A percentile compares a stretch with the other conserved stretches of the same genome.
These are phyloP conservation scores for Monosporascus cannonballus DNA, from an alignment of 2,329 filamentous ascomycete genomes.

Conservation along the genomic window DNA sequence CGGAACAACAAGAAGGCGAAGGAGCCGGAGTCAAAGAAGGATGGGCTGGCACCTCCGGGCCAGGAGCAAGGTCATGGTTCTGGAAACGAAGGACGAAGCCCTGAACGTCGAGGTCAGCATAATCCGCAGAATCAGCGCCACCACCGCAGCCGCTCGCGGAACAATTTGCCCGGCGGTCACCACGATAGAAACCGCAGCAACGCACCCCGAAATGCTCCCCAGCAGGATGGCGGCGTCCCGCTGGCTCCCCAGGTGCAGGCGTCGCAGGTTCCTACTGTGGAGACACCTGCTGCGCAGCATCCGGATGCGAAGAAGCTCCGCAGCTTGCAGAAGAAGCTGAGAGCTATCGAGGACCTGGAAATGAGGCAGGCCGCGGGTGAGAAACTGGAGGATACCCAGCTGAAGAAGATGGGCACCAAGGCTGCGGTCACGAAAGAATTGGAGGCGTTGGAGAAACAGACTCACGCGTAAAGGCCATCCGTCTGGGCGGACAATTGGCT, in stretches of 20 bases:
- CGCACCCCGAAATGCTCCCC: conserved; percentile 35
- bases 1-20: conserved; percentile 84
- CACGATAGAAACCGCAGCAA: conserved; percentile 44
- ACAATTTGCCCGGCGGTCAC: conserved; percentile 36
- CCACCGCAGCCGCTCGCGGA: conserved; percentile 47
- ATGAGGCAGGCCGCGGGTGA: conserved; percentile 92
- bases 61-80: conserved; percentile 35
- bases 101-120: conserved; percentile 57
- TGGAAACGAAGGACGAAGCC: conserved; percentile 53
- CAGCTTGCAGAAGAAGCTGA: conserved; percentile 91
- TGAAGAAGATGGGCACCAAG: conserved; percentile 97
- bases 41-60: conserved; percentile 39
- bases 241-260: conserved; percentile 23
- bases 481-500: too few species aligned
- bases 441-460: conserved; percentile 46
- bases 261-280: conserved; percentile 38
- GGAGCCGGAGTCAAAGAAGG: conserved; percentile 61
- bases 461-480: not conserved
- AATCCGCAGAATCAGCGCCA: conserved; percentile 38
- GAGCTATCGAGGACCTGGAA: conserved; percentile 95
- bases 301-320: conserved; percentile 93
- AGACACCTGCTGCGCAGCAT: conserved; percentile 45
- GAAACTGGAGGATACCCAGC: conserved; percentile 95
- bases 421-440: conserved; percentile 78
- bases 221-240: conserved; percentile 19